Percentiles rank a stretch among this genome's conserved stretches.
These are phyloP conservation scores for Komagataea norvegica DNA, from an alignment of 1,139 yeast species.

Conservation along the genomic window DNA sequence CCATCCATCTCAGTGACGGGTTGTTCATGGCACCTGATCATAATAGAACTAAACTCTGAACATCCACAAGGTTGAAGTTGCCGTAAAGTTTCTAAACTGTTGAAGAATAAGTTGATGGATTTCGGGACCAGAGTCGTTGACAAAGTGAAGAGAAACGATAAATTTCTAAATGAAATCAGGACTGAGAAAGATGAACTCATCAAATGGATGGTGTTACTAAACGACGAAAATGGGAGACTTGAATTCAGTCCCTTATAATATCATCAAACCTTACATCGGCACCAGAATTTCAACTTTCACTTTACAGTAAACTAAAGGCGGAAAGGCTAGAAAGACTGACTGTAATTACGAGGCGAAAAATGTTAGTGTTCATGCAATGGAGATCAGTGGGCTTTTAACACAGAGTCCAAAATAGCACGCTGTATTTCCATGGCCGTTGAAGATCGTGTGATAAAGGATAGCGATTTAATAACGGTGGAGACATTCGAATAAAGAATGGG, in stretches of 20 bases:
- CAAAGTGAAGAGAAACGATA: background rate
- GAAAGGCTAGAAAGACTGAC: too few species aligned
- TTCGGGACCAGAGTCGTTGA: slow-evolving; percentile 3
- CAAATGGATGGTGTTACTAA: slow-evolving; percentile 1
- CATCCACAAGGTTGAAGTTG: slow-evolving; percentile 40
- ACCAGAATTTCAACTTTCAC: slow-evolving; percentile 5
- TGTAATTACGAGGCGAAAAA: too few species aligned
- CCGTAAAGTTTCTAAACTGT: background rate
- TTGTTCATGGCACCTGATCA: slow-evolving; percentile 9
- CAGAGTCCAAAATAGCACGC: slow-evolving; percentile 8
- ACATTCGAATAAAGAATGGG: slow-evolving; percentile 8
- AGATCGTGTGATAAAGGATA: slow-evolving; percentile 6
- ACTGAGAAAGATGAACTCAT: background rate
- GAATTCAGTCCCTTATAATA: slow-evolving; percentile 3
- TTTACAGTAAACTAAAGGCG: slow-evolving; percentile 6
- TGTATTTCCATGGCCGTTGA: slow-evolving; percentile 8
- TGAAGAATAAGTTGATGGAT: slow-evolving; percentile 5
- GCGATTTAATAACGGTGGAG: slow-evolving; percentile 1
- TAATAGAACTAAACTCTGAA: slow-evolving; percentile 65
- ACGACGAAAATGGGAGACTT: slow-evolving; percentile 1
- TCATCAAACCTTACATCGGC: slow-evolving; percentile 6
- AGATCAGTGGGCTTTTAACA: too few species aligned
- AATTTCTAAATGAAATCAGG: slow-evolving; percentile 3
- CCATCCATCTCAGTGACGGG: slow-evolving; percentile 6
- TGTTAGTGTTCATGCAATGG: slow-evolving; percentile 4